Evolutionary conservation across 495 filamentous ascomycete species (phyloP).

Genomic region (Lepraria neglecta): DNA sequence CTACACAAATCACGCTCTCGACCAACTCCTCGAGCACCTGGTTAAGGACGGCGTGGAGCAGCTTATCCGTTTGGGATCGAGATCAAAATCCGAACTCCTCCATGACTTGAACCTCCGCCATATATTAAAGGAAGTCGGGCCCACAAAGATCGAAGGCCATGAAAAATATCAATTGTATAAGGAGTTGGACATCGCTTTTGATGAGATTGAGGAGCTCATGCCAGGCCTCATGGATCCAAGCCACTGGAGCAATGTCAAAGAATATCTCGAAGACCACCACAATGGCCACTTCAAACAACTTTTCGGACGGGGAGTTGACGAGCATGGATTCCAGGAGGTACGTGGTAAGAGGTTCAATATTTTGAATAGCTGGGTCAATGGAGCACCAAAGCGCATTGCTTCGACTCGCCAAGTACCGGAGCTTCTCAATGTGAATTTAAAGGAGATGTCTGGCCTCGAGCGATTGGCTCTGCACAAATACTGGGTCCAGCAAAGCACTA

Average conservation of each 20-base stretch:
- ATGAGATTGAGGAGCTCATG: slow-evolving; percentile 14
- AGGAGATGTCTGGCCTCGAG: slow-evolving; percentile 30
- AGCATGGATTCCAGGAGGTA: slow-evolving; percentile 30
- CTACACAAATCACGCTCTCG: slow-evolving; percentile 70
- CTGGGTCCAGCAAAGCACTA: slow-evolving; percentile 45
- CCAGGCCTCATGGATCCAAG: slow-evolving; percentile 13
- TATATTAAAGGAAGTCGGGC: slow-evolving; percentile 18
- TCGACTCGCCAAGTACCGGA: slow-evolving; percentile 18
- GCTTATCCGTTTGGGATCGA: slow-evolving; percentile 64
- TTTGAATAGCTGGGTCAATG: slow-evolving; percentile 21
- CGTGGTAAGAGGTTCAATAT: slow-evolving; percentile 14
- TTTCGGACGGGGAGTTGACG: slow-evolving; percentile 26
- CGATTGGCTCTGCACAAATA: slow-evolving; percentile 29
- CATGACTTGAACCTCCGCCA: slow-evolving; percentile 25
- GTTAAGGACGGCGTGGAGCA: slow-evolving; percentile 48
- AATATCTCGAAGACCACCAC: slow-evolving; percentile 22
- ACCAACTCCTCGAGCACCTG: slow-evolving; percentile 65
- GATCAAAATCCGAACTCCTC: slow-evolving; percentile 52
- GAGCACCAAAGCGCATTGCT: slow-evolving; percentile 17
- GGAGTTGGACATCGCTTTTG: slow-evolving; percentile 7
- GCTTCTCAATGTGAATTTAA: slow-evolving; percentile 23
- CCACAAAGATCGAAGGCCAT: slow-evolving; percentile 24
- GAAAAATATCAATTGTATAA: slow-evolving; percentile 14
- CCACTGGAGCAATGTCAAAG: slow-evolving; percentile 19
- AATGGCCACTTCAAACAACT: slow-evolving; percentile 28